These are phyloP conservation scores for Aspergillus sclerotiicarbonarius DNA, from an alignment of 495 filamentous ascomycete genomes.

Conservation along the genomic window DNA sequence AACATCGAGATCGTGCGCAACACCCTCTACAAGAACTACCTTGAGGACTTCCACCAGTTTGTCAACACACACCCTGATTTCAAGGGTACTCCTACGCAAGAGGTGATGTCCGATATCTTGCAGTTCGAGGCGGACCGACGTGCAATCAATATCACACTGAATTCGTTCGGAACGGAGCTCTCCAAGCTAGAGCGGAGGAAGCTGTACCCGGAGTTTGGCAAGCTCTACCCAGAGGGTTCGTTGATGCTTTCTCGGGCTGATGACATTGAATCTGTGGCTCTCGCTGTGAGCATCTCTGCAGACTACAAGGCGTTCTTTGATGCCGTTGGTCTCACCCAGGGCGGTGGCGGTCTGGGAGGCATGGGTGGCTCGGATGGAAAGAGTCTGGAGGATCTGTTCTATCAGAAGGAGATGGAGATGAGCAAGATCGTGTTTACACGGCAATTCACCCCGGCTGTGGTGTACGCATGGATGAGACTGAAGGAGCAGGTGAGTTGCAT, in stretches of 20 bases:
- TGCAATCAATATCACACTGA: slow-evolving; percentile 98
- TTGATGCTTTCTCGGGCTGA: slow-evolving; percentile 94
- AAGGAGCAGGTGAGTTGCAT: slow-evolving; percentile 79
- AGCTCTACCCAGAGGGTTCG: slow-evolving; percentile 89
- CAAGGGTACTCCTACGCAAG: slow-evolving; percentile 80
- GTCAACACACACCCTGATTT: slow-evolving; percentile 84
- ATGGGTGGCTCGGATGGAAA: slow-evolving; percentile 83
- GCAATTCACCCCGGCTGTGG: slow-evolving; percentile 92
- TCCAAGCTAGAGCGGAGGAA: slow-evolving; percentile 92
- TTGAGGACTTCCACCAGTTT: slow-evolving; percentile 95
- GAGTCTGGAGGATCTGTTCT: slow-evolving; percentile 96
- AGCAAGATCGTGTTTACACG: slow-evolving; percentile 91
- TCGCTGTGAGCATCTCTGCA: slow-evolving; percentile 84
- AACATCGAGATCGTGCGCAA: slow-evolving; percentile 99
- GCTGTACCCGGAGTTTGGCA: slow-evolving; percentile 89
- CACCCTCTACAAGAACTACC: slow-evolving; percentile 98
- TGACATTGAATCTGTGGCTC: slow-evolving; percentile 86
- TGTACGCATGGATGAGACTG: slow-evolving; percentile 97
- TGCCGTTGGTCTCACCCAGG: slow-evolving; percentile 78
- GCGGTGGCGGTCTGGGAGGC: slow-evolving; percentile 70
- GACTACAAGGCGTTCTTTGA: slow-evolving; percentile 97
- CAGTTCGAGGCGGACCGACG: slow-evolving; percentile 95
- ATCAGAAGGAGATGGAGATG: slow-evolving; percentile 99
- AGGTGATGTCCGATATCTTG: slow-evolving; percentile 91
- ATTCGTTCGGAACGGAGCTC: slow-evolving; percentile 97